A percentile compares a stretch with the other conserved stretches of the same genome.
Evolutionary conservation across 2,329 filamentous ascomycete genomes (phyloP).

Genomic region (Verticillium dahliae): DNA sequence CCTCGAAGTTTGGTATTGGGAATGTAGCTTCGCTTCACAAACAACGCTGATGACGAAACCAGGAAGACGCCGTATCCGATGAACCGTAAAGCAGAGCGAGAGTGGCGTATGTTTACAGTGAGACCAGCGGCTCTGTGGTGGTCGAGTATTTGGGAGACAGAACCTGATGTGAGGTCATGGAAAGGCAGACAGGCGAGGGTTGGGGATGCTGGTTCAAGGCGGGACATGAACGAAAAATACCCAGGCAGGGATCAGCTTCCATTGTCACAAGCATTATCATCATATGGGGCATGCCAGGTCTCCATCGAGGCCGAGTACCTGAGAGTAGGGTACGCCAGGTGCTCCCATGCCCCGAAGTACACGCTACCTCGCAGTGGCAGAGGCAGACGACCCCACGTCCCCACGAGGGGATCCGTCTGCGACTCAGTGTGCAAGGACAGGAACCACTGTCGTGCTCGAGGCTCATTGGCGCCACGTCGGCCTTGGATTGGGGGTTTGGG

Average conservation of each 20-base stretch:
- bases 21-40: neutral
- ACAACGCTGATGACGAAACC: neutral
- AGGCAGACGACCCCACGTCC: neutral
- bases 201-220: slow-evolving; percentile 2
- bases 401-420: neutral
- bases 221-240: slow-evolving; percentile 4
- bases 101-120: neutral
- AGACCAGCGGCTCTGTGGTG: neutral
- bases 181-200: slow-evolving; percentile 6
- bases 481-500: slow-evolving; percentile 8
- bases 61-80: neutral
- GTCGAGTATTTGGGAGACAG: neutral
- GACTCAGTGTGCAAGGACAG: neutral
- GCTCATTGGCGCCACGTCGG: slow-evolving; percentile 13
- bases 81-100: neutral
- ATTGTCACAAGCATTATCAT: slow-evolving; percentile 10
- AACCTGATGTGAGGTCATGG: neutral
- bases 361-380: neutral
- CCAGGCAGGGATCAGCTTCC: slow-evolving; percentile 8
- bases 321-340: neutral
- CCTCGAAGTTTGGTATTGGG: neutral
- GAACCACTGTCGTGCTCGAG: slow-evolving; percentile 9
- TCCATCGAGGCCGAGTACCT: neutral
- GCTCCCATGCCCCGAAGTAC: neutral
- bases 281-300: neutral